phyloP scores from a whole-genome alignment of 768 basidiomycete species.

The Clitopilus passeckerianus region DNA sequence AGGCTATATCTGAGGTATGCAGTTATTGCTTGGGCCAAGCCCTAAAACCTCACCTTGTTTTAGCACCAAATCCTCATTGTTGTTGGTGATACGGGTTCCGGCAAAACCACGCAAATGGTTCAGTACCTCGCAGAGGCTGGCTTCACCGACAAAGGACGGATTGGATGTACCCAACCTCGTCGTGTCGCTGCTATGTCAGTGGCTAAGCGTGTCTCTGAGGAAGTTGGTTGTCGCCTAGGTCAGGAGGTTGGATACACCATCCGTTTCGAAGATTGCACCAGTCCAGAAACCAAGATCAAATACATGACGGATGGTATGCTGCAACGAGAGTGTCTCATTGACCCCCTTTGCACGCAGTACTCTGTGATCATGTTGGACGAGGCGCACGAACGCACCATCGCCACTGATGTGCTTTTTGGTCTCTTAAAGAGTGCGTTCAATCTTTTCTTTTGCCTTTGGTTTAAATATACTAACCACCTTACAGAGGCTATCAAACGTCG shows the following conservation, averaged over 20 bases:
- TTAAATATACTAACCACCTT: slow-evolving; percentile 11
- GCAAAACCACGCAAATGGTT: slow-evolving; percentile 99
- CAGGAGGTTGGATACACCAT: slow-evolving; percentile 99
- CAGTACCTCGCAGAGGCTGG: slow-evolving; percentile 97
- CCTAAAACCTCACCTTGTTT: slow-evolving; percentile 13
- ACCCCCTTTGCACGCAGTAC: slow-evolving; percentile 89
- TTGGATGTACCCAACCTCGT: slow-evolving; percentile 98
- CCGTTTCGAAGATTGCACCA: slow-evolving; percentile 98
- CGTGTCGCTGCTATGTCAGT: slow-evolving; percentile 99
- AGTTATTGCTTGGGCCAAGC: slow-evolving; percentile 2
- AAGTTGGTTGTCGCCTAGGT: slow-evolving; percentile 95
- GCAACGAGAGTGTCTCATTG: slow-evolving; percentile 93
- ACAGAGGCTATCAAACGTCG: slow-evolving; percentile 92
- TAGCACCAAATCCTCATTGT: slow-evolving; percentile 98
- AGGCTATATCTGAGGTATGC: slow-evolving; percentile 84
- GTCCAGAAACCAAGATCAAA: slow-evolving; percentile 98
- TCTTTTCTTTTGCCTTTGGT: neutral
- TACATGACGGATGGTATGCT: slow-evolving; percentile 99
- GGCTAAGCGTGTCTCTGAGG: slow-evolving; percentile 96
- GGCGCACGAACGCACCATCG: slow-evolving; percentile 96
- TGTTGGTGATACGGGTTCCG: slow-evolving; percentile 97
- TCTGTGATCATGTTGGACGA: slow-evolving; percentile 98
- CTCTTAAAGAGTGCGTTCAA: slow-evolving; percentile 77
- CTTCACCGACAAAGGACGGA: slow-evolving; percentile 82
- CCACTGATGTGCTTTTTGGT: slow-evolving; percentile 98